Evolutionary conservation across 2,329 filamentous ascomycete genomes (phyloP).

Genomic region (Paecilomyces sp.): DNA sequence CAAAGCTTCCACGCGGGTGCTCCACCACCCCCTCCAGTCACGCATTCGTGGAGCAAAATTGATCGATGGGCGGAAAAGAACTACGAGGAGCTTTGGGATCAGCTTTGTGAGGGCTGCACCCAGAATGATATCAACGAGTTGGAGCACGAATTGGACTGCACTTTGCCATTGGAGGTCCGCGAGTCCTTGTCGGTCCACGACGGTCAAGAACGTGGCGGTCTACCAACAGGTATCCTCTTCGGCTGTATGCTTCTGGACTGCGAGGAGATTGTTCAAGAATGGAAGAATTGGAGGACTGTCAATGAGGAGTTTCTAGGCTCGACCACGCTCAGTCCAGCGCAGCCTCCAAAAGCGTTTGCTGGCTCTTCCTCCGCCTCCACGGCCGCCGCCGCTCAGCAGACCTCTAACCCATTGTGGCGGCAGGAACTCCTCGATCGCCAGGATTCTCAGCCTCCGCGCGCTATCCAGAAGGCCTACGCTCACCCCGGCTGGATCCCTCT

Average conservation of each 20-base stretch:
- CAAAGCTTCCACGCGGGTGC: constrained; percentile 89
- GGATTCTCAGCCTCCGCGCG: constrained; percentile 76
- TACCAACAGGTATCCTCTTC: constrained; percentile 87
- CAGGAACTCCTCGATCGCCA: constrained; percentile 78
- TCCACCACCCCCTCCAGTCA: constrained; percentile 78
- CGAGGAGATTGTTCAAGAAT: constrained; percentile 96
- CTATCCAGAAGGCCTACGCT: constrained; percentile 86
- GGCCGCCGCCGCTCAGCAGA: constrained; percentile 48
- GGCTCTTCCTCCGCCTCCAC: constrained; percentile 57
- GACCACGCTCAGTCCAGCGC: constrained; percentile 42
- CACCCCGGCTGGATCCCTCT: constrained; percentile 94
- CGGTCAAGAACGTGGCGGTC: constrained; percentile 90
- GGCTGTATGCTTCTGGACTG: constrained; percentile 93
- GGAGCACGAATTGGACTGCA: constrained; percentile 92
- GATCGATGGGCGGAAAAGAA: constrained; percentile 91
- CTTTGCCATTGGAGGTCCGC: constrained; percentile 83
- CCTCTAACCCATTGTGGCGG: constrained; percentile 64
- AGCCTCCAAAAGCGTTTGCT: constrained; percentile 65
- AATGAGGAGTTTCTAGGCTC: constrained; percentile 78
- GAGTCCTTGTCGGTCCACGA: constrained; percentile 89
- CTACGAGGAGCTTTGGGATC: constrained; percentile 89
- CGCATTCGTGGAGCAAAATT: constrained; percentile 90
- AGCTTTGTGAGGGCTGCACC: constrained; percentile 86
- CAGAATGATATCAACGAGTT: constrained; percentile 94
- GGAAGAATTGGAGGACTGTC: constrained; percentile 91